phyloP scores from a whole-genome alignment of 495 filamentous ascomycete species.

The Halenospora varia region DNA sequence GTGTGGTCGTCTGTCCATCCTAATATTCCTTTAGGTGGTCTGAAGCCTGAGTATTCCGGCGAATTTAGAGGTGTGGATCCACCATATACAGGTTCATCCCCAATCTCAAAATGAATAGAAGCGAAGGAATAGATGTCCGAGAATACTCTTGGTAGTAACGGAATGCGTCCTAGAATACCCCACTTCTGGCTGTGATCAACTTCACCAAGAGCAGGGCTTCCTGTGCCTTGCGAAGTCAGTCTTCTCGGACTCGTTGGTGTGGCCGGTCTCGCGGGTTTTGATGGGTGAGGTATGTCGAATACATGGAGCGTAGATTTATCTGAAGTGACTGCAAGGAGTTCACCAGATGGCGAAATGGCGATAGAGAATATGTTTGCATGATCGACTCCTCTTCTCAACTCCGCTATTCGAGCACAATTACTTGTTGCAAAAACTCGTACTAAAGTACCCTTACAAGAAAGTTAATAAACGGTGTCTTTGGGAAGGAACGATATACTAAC shows the following conservation, averaged over 20 bases:
- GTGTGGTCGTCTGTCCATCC: conserved; percentile 70
- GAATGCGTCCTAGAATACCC: conserved; percentile 74
- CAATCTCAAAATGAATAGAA: conserved; percentile 71
- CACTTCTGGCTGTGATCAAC: conserved; percentile 62
- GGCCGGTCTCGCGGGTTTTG: conserved; percentile 16
- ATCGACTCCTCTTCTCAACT: conserved; percentile 85
- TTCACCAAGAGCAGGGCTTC: conserved; percentile 26
- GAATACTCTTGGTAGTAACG: conserved; percentile 73
- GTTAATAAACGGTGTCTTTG: background rate
- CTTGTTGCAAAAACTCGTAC: conserved; percentile 76
- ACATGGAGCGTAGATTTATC: conserved; percentile 95
- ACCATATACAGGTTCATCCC: conserved; percentile 55
- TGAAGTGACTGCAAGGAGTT: conserved; percentile 84
- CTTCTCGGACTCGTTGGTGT: conserved; percentile 4
- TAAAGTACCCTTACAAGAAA: conserved; percentile 64
- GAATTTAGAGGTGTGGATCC: conserved; percentile 29
- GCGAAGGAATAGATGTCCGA: conserved; percentile 82
- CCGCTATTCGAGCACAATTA: conserved; percentile 73
- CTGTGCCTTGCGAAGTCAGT: conserved; percentile 18
- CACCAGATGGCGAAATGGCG: conserved; percentile 76
- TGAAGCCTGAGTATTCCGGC: conserved; percentile 41
- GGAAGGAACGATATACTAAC: conserved; percentile 39
- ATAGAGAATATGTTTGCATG: conserved; percentile 83
- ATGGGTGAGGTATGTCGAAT: conserved; percentile 62
- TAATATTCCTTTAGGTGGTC: conserved; percentile 69